Evolutionary conservation across 2,329 filamentous ascomycete species (phyloP).

Genomic region (Ceratocystis destructans): DNA sequence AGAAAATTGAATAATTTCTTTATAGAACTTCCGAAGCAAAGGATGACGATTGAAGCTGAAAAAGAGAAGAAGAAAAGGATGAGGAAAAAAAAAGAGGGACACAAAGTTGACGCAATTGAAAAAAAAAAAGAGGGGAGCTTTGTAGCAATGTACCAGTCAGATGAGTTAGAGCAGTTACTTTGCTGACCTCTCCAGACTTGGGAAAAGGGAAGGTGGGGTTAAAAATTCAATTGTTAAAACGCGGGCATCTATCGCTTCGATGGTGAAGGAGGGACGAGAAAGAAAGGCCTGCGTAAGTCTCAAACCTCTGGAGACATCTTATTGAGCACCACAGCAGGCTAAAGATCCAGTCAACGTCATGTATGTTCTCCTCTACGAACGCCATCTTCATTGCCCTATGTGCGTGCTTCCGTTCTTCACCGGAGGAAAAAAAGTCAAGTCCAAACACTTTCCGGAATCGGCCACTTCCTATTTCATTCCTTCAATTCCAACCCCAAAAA

Average conservation of each 20-base stretch:
- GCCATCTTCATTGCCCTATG: neutral
- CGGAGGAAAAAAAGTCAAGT: neutral
- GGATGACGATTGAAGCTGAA: conserved; percentile 15
- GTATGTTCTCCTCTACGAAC: neutral
- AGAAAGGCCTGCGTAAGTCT: neutral
- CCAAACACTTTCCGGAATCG: neutral
- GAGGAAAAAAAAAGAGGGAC: neutral
- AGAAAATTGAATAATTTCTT: neutral
- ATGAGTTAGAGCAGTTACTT: neutral
- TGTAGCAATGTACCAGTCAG: neutral
- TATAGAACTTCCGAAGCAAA: conserved; percentile 17
- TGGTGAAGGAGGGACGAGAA: neutral
- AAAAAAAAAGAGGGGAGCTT: neutral
- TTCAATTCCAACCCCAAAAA: neutral
- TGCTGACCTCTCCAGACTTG: neutral
- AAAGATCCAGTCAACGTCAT: neutral
- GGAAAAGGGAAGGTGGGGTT: conserved; percentile 15
- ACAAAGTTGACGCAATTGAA: conserved; percentile 1
- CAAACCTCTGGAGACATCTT: no score
- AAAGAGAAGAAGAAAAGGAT: conserved; percentile 5
- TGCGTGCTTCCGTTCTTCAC: neutral
- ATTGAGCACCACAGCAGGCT: neutral
- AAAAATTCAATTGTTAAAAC: conserved; percentile 11
- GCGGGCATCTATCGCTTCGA: conserved; percentile 1
- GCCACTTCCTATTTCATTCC: neutral